Conservation (phyloP, 1,284 basidiomycete species). For the Trichosporon coremiiforme region DNA sequence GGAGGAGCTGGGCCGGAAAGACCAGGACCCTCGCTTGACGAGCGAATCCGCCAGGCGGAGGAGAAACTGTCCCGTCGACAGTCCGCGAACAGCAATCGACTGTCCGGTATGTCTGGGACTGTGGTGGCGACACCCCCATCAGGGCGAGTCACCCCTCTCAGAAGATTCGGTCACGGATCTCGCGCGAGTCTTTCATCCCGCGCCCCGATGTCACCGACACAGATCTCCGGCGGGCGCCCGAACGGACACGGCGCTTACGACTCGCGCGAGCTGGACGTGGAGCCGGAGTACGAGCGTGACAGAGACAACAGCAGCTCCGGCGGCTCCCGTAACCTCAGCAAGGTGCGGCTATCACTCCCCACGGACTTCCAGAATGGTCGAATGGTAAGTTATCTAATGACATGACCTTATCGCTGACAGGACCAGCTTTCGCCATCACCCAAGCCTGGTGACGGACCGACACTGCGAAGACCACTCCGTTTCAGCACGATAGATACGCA, state of each 20-base stretch:
- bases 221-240: neutral
- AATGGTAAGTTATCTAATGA: conserved; percentile 34
- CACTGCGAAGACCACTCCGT: neutral
- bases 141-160: conserved; percentile 12
- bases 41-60: conserved; percentile 46
- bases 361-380: conserved; percentile 42
- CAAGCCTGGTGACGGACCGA: conserved; percentile 22
- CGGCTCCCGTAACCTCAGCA: conserved; percentile 7
- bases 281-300: conserved; percentile 4
- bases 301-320: neutral
- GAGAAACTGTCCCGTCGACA: conserved; percentile 33
- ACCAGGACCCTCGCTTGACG: conserved; percentile 32
- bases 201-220: conserved; percentile 12
- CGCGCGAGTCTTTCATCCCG: conserved; percentile 7
- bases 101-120: neutral
- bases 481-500: conserved; percentile 13
- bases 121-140: conserved; percentile 9
- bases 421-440: conserved; percentile 47
- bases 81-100: neutral
- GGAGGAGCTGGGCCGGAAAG: neutral
- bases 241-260: conserved; percentile 9
- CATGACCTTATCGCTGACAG: neutral
- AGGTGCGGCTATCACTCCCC: conserved; percentile 40
- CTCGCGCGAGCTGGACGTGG: neutral
- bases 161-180: conserved; percentile 12